Percentiles rank a stretch among this genome's conserved stretches.
Conservation (phyloP, 75 land plant genomes). For the Isoetes taiwanensis region DNA sequence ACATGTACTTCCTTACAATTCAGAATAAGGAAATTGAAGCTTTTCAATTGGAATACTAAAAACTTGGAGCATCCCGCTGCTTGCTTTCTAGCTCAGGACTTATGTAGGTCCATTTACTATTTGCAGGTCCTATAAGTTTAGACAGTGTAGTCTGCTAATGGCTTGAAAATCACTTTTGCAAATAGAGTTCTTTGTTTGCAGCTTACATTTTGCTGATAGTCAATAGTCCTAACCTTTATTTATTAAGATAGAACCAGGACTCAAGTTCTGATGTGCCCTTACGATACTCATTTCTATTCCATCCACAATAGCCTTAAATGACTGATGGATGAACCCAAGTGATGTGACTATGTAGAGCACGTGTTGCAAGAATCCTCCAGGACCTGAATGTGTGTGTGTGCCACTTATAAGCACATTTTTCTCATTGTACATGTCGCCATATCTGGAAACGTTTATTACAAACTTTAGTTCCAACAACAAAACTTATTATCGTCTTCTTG, state of each 20-base stretch:
- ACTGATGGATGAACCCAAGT: slow-evolving; percentile 90
- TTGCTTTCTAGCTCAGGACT: too few relatives aligned
- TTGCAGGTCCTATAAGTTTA: too few relatives aligned
- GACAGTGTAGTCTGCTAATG: too few relatives aligned
- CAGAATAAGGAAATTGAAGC: too few relatives aligned
- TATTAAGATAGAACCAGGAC: slow-evolving; percentile 71
- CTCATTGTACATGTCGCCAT: slow-evolving; percentile 75
- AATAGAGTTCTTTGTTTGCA: too few relatives aligned
- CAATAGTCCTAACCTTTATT: slow-evolving; percentile 79
- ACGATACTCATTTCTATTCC: slow-evolving; percentile 88
- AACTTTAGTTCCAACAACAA: not conserved
- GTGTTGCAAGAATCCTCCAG: slow-evolving; percentile 96
- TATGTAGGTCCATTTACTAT: too few relatives aligned
- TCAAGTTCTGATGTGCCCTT: slow-evolving; percentile 87
- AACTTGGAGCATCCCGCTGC: too few relatives aligned
- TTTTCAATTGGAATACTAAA: too few relatives aligned
- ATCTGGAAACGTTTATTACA: slow-evolving; percentile 32
- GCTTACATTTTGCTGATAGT: too few relatives aligned
- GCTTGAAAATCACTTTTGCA: too few relatives aligned
- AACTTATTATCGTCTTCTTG: not conserved
- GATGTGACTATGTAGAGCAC: slow-evolving; percentile 91
- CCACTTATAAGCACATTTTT: slow-evolving; percentile 97
- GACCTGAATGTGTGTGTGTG: slow-evolving; percentile 94
- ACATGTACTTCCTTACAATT: too few relatives aligned
- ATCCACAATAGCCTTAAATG: slow-evolving; percentile 90